Conservation (phyloP, 768 basidiomycete species). For the Zangia roseola region DNA sequence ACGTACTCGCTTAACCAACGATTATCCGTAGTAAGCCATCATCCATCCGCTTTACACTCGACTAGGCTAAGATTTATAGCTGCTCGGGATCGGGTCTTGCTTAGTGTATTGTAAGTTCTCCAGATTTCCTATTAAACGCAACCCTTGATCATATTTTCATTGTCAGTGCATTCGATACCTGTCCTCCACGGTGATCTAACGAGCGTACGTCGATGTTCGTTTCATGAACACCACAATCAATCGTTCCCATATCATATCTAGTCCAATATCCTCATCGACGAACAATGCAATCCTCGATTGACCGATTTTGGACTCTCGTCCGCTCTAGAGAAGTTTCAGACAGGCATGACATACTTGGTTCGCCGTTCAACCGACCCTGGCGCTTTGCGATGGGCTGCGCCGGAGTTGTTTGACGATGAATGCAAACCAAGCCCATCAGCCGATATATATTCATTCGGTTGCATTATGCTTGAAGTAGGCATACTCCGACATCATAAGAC, state of each 20-base stretch:
- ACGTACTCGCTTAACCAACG: not conserved
- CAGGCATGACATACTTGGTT: slow-evolving; percentile 30
- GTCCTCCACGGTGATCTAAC: slow-evolving; percentile 24
- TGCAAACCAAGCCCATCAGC: slow-evolving; percentile 11
- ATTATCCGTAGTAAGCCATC: not conserved
- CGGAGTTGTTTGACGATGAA: slow-evolving; percentile 26
- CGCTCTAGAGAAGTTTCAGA: too few species aligned
- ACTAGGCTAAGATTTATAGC: not conserved
- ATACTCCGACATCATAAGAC: not conserved
- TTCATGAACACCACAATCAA: not conserved
- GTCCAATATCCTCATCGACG: slow-evolving; percentile 34
- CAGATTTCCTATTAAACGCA: not conserved
- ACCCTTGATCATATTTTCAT: not conserved
- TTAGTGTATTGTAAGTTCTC: slow-evolving; percentile 7
- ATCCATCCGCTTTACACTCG: not conserved
- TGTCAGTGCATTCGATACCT: slow-evolving; percentile 5
- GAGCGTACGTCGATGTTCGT: slow-evolving; percentile 16
- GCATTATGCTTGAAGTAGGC: slow-evolving; percentile 23
- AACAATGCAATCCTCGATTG: slow-evolving; percentile 35
- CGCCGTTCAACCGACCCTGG: slow-evolving; percentile 29
- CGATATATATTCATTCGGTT: slow-evolving; percentile 17
- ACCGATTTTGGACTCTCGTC: slow-evolving; percentile 46
- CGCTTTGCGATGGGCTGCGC: slow-evolving; percentile 47
- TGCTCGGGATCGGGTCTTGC: slow-evolving; percentile 2
- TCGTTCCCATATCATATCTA: not conserved